Evolutionary conservation across 805 yeast genomes (phyloP), one percentile per base, ranked within the genome.

Genomic region (Candida manassasensis): DNA sequence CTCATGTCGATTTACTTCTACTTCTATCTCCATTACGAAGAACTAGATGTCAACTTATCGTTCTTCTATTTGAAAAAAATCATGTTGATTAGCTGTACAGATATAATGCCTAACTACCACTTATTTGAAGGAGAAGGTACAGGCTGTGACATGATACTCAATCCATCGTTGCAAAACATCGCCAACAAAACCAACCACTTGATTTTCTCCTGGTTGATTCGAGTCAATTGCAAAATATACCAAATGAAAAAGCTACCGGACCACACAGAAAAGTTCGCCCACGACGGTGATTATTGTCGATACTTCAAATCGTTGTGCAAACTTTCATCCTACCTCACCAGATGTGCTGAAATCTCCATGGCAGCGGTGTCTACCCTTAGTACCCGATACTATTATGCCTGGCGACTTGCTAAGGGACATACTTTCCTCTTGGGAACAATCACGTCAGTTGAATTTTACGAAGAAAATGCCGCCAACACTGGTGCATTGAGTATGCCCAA

Each of bases 341-440:
- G 55, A 43, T 54, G 53, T 39, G 49, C 57, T 21, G 63, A 48
- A 43, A 56, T 52, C 10, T 54, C 57, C 6, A 53, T 57, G 29
- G 61, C 61, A 3, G 63, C 59, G 4, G 57, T 64, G 13, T 58
- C 63, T 6, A 62, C 63, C 17, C 52, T 81, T 14, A 73, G 84
- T 5, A 63, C 57, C 12, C 67, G 74, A 42, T 80, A 79, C 49
- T 77, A 76, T 38, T 77, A 76, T 46, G 80, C 86, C 2, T 77
- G 79, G 77, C 69, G 81, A 55, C 69, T 80, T 52, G 61, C 75
- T 25, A 79, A 79, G 46, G 79, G 82, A 1, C 73, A 71, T 28
- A 50, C 52, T 3, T 62, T 61, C 21, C 46, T 76, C 24, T 45
- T 67, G 14, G 57, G 56, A 16, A 40, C 69, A 7, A 40, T 74